Evolutionary conservation across 106 monocot species (phyloP).

Genomic region (Dendrobium huoshanense): DNA sequence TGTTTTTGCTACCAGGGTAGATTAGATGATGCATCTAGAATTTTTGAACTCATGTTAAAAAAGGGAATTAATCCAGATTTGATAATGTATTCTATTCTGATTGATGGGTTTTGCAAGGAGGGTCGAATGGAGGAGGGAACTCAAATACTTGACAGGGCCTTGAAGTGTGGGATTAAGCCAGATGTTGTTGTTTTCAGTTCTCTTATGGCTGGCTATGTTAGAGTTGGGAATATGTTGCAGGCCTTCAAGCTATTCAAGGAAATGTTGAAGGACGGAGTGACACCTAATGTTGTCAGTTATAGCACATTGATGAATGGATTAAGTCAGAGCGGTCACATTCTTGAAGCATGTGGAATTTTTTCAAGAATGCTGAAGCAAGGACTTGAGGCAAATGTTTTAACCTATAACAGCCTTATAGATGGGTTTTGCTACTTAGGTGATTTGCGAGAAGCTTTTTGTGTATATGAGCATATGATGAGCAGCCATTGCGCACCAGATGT

Average conservation of each 20-base stretch:
- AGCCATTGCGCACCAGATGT: conserved; percentile 27
- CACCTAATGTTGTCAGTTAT: conserved; percentile 36
- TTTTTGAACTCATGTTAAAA: conserved; percentile 33
- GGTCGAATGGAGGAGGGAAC: conserved; percentile 30
- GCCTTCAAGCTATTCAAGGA: conserved; percentile 24
- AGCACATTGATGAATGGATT: conserved; percentile 43
- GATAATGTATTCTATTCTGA: conserved; percentile 36
- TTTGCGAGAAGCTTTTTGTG: conserved; percentile 30
- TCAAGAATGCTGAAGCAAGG: conserved; percentile 35
- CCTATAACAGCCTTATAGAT: conserved; percentile 38
- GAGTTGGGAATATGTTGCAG: conserved; percentile 22
- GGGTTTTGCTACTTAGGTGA: conserved; percentile 24
- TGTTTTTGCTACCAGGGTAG: conserved; percentile 27
- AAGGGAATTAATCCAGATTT: conserved; percentile 31
- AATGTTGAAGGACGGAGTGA: conserved; percentile 31
- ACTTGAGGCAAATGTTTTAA: conserved; percentile 28
- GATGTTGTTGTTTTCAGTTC: conserved; percentile 59
- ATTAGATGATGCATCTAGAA: conserved; percentile 19
- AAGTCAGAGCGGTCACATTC: conserved; percentile 18
- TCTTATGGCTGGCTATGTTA: conserved; percentile 39
- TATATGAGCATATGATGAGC: conserved; percentile 21
- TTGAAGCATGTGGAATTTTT: conserved; percentile 28
- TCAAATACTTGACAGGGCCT: conserved; percentile 19
- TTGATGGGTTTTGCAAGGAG: conserved; percentile 53
- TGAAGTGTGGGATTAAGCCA: conserved; percentile 27